Evolutionary conservation across 257 asterid genomes (phyloP), one percentile per base, ranked within the genome.

Genomic region (Apocynum venetum): DNA sequence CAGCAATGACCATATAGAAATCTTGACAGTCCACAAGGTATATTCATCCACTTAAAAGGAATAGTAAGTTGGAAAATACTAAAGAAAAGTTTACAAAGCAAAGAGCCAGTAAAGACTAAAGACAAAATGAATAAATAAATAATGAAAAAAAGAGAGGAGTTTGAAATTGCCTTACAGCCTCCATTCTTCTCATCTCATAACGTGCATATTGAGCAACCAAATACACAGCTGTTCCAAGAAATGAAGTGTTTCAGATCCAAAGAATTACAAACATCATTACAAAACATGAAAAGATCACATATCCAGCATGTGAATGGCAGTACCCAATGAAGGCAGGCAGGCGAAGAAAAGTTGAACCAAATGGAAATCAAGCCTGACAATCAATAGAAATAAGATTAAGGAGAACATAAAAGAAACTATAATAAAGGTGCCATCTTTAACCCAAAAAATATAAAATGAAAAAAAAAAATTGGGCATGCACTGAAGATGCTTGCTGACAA

Each of bases 181-280:
- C 98, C 99, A 93, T 96, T 88, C 88, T 93, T 77, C 90, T 83
- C 96, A 93, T 96, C 75, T 93, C 99, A 60, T 89, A 80, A 79
- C 98, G 98, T 82, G 99, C 98, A 88, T 96, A 93, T 76, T 79
- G 96, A 73, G 98, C 98, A 49, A 96, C 97, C 81, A 93, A 92
- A 86, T 89, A 96, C 76, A 96, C 98, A 80, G 97, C 98, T 95
- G 99, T 73, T 69, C 83, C 79, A 77, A 81, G 78, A 67, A 81
- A 61, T 2, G 53, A 71, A 9, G 73, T 13, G 49, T 60, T 76
- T 72, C 64, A 47, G 43, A 70, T 72, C 64, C 65, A 70, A 43
- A 56, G 12, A 47, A 10, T 52, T 80, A 76, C 14, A 64, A 6
- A 38, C 40, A 78, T 69, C 47, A 59, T 14, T 35, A 64, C n/a